A percentile compares a stretch with the other conserved stretches of the same genome.
These are phyloP conservation scores for Scleromitrula shiraiana DNA, from an alignment of 2,329 filamentous ascomycete species.

Conservation along the genomic window DNA sequence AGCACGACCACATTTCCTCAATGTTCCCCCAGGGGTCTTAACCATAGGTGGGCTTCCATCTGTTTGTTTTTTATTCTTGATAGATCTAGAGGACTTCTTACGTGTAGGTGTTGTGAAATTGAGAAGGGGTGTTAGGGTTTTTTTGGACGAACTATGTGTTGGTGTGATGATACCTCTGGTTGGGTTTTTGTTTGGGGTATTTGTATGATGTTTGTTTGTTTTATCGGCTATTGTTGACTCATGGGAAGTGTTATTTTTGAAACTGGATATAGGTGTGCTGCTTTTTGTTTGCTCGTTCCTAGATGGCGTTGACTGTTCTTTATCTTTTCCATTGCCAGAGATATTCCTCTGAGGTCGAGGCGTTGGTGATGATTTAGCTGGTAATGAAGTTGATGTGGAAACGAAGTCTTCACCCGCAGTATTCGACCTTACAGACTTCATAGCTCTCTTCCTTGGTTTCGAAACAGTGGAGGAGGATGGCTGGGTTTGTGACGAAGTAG, in stretches of 20 bases:
- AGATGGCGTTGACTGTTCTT: background rate
- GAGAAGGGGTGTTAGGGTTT: constrained; percentile 18
- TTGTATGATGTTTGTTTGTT: background rate
- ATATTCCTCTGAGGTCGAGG: constrained; percentile 2
- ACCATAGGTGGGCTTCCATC: constrained; percentile 14
- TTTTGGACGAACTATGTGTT: background rate
- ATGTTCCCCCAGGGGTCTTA: constrained; percentile 43
- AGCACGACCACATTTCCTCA: constrained; percentile 45
- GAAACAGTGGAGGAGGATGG: background rate
- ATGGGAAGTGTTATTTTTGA: background rate
- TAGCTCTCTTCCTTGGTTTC: background rate
- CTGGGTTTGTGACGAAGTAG: constrained; percentile 1
- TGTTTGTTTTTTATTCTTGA: constrained; percentile 7
- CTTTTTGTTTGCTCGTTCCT: background rate
- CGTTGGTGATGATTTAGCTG: background rate
- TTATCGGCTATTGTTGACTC: background rate
- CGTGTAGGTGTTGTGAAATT: constrained; percentile 19
- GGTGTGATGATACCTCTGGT: background rate
- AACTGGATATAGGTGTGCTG: background rate
- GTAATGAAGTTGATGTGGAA: background rate
- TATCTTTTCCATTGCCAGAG: constrained; percentile 5
- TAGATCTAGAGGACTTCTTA: constrained; percentile 1
- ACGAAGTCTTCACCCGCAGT: background rate
- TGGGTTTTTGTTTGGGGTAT: background rate
- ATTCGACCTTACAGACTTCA: background rate